Base-by-base conservation (phyloP, 495 filamentous ascomycete genomes). In the Barbatosphaeria neglecta region DNA sequence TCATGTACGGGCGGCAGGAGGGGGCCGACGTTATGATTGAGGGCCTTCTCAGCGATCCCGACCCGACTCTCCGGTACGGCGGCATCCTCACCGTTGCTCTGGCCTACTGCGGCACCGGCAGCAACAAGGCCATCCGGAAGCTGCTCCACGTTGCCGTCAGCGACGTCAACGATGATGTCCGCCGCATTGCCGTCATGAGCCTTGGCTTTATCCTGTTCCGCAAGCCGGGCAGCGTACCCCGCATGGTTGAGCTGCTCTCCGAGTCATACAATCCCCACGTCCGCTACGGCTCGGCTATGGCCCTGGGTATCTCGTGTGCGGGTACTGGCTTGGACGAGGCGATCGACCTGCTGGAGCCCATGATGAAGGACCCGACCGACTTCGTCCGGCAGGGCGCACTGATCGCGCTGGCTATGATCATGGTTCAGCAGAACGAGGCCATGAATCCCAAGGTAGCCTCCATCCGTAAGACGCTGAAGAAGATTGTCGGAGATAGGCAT, bases 261-360 rank as follows among this genome's bases (percentile, higher is more conserved):
- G 93, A 99, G 64, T 95, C 88, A 0, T 99, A 99, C 71, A 99
- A 99, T 62, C 93, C 93, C 17, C 93, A 99, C 60, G 93, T 99
- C 23, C 84, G 93, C 38, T 99, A 99, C 52, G 93, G 93, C 56
- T 94, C 93, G 3, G 90, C 93, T 23, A 96, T 99, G 86, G 93
- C 93, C 15, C 77, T 99, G 13, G 93, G 93, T 66, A 97, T 99
- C 54, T 92, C 93, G 28, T 97, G 93, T 54, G 93, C 93, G 22
- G 93, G 93, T 24, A 99, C 93, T 33, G 93, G 93, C 18, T 68
- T 97, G 22, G 90, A 97, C 50, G 93, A 97, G 66, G 93, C 93
- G 3, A 93, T 96, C 51, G 93, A 97, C 52, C 75, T 99, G 23
- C 74, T 99, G 8, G 93, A 99, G 66, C 93, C 93, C 20, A 97